Evolutionary conservation across 305 asterid genomes (phyloP).

Genomic region (Fraxinus floribunda): DNA sequence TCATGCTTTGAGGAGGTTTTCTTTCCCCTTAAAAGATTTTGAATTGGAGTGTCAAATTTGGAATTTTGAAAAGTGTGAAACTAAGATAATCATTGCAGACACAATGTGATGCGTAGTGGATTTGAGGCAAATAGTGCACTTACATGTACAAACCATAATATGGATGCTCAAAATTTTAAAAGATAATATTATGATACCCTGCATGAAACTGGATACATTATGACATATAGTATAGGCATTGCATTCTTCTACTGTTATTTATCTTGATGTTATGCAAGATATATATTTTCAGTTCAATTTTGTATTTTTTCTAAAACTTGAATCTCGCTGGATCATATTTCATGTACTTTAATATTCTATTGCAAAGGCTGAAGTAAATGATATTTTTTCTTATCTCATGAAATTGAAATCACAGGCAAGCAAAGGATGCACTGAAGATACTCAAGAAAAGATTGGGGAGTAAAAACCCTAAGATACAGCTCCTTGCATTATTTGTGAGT

Average conservation of each 20-base stretch:
- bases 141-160: background rate
- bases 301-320: background rate
- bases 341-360: background rate
- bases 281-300: background rate
- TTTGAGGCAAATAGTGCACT: background rate
- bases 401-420: constrained; percentile 59
- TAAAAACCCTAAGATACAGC: constrained; percentile 85
- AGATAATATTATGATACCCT: background rate
- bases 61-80: background rate
- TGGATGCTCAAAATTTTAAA: background rate
- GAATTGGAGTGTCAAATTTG: background rate
- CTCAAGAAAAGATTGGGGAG: constrained; percentile 79
- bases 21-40: background rate
- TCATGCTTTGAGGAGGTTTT: background rate
- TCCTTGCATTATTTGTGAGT: constrained; percentile 87
- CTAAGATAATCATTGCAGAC: background rate
- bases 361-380: background rate
- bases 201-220: background rate
- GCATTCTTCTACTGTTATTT: background rate
- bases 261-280: background rate
- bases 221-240: background rate
- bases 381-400: constrained; percentile 18
- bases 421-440: constrained; percentile 87
- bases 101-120: background rate
- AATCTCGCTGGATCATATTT: background rate